These are phyloP conservation scores for Phytophthora vignae DNA, from an alignment of 352 stramenopile genomes.

Conservation along the genomic window DNA sequence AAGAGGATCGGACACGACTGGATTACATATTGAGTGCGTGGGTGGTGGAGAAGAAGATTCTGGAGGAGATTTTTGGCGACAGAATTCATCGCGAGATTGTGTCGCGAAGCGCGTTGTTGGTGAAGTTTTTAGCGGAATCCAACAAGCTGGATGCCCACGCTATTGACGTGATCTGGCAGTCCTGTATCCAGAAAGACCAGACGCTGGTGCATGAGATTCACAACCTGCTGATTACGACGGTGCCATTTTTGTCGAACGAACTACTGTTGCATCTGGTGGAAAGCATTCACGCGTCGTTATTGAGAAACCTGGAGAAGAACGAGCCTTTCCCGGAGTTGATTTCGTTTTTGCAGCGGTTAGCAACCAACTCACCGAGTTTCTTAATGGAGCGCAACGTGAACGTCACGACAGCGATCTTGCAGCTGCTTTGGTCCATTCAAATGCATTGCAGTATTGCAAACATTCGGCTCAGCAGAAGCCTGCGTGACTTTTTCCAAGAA, in stretches of 20 bases:
- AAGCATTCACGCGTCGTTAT: constrained; percentile 66
- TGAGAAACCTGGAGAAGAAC: constrained; percentile 56
- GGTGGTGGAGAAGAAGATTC: constrained; percentile 77
- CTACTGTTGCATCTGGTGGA: constrained; percentile 78
- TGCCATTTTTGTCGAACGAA: constrained; percentile 79
- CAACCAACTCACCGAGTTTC: constrained; percentile 69
- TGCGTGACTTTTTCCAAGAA: constrained; percentile 86
- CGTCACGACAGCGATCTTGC: constrained; percentile 72
- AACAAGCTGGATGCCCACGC: constrained; percentile 72
- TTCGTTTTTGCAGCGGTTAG: constrained; percentile 83
- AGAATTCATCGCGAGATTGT: constrained; percentile 91
- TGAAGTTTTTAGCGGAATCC: constrained; percentile 89
- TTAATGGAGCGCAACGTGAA: constrained; percentile 72
- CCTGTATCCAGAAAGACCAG: constrained; percentile 86
- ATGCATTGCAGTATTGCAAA: constrained; percentile 71
- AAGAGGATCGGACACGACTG: constrained; percentile 60
- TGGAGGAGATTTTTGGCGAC: constrained; percentile 90
- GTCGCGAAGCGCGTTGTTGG: constrained; percentile 76
- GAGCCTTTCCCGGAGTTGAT: constrained; percentile 77
- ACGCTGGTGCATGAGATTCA: constrained; percentile 88
- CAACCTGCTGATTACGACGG: constrained; percentile 74
- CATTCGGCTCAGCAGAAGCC: constrained; percentile 64
- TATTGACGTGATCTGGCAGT: constrained; percentile 83
- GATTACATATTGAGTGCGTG: constrained; percentile 81
- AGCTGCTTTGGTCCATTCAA: constrained; percentile 88